A percentile compares a stretch with the other conserved stretches of the same genome.
phyloP scores from a whole-genome alignment of 179 eudicot species.

The Silene coronaria region DNA sequence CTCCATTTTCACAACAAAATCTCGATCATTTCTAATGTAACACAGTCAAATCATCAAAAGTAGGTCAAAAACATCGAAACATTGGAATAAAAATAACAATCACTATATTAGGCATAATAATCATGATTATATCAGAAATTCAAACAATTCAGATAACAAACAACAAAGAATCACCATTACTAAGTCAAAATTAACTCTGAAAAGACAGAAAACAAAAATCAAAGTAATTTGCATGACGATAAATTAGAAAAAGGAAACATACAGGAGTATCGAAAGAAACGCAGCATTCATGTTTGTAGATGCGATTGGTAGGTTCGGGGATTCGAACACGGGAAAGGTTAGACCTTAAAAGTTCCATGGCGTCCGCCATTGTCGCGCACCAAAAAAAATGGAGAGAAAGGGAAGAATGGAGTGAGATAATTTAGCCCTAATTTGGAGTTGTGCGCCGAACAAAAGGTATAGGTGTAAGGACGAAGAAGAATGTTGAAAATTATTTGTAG shows the following conservation, averaged over 20 bases:
- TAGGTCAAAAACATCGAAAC: background rate
- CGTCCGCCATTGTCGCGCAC: conserved; percentile 31
- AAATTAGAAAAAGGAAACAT: conserved; percentile 3
- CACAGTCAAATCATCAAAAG: background rate
- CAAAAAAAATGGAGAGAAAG: too few relatives aligned
- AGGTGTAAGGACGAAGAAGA: background rate
- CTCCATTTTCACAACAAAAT: background rate
- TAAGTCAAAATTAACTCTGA: conserved; percentile 1
- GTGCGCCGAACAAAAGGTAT: too few relatives aligned
- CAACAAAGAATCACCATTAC: background rate
- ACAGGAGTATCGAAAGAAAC: conserved; percentile 91
- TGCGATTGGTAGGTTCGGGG: conserved; percentile 90
- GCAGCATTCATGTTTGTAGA: conserved; percentile 91
- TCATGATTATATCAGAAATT: background rate
- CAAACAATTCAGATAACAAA: background rate
- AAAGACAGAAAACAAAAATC: background rate
- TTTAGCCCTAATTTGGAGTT: conserved; percentile 26
- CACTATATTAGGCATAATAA: background rate
- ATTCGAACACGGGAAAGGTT: conserved; percentile 77
- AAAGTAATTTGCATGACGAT: background rate
- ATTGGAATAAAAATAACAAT: too few relatives aligned
- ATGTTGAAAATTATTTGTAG: background rate
- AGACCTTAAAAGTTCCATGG: conserved; percentile 78
- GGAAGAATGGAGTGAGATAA: conserved; percentile 10
- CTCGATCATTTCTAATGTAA: background rate